A percentile compares a stretch with the other conserved stretches of the same genome.
phyloP scores from a whole-genome alignment of 345 rosid species.

The Geranium rotundifolium region DNA sequence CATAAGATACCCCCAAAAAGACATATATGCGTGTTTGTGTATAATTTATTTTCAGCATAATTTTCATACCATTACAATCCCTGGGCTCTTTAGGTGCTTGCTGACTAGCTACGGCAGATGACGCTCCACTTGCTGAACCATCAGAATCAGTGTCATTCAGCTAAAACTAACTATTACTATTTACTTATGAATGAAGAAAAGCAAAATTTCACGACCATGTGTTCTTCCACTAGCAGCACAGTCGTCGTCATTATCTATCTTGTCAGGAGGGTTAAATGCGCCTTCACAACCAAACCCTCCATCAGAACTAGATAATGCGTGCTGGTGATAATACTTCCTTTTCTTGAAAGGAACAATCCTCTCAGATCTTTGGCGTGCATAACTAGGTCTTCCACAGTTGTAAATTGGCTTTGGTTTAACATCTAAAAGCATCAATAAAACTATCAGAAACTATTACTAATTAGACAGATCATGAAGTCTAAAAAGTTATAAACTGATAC shows the following conservation, averaged over 20 bases:
- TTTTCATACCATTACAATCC: conserved; percentile 55
- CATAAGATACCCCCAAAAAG: background rate
- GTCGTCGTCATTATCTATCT: conserved; percentile 22
- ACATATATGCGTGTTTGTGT: too few relatives aligned
- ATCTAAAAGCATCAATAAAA: conserved; percentile 23
- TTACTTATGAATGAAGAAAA: background rate
- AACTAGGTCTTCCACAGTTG: conserved; percentile 26
- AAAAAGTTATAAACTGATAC: too few relatives aligned
- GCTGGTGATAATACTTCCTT: conserved; percentile 45
- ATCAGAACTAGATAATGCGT: conserved; percentile 39
- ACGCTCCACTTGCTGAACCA: conserved; percentile 24
- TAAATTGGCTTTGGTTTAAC: conserved; percentile 42
- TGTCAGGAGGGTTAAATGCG: conserved; percentile 52
- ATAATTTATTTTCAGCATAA: background rate
- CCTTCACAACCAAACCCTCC: conserved; percentile 64
- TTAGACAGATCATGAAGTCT: background rate
- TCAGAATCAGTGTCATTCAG: conserved; percentile 13
- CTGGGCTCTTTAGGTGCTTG: conserved; percentile 27
- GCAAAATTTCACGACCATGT: conserved; percentile 21
- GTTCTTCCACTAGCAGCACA: conserved; percentile 15
- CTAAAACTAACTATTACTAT: conserved; percentile 1
- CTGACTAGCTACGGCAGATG: conserved; percentile 30
- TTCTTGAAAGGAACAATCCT: conserved; percentile 26
- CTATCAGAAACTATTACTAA: background rate
- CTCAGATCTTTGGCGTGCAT: conserved; percentile 14